Evolutionary conservation across 1,284 basidiomycete species (phyloP), one percentile per base, ranked within the genome.

Genomic region (Irpex lacteus): DNA sequence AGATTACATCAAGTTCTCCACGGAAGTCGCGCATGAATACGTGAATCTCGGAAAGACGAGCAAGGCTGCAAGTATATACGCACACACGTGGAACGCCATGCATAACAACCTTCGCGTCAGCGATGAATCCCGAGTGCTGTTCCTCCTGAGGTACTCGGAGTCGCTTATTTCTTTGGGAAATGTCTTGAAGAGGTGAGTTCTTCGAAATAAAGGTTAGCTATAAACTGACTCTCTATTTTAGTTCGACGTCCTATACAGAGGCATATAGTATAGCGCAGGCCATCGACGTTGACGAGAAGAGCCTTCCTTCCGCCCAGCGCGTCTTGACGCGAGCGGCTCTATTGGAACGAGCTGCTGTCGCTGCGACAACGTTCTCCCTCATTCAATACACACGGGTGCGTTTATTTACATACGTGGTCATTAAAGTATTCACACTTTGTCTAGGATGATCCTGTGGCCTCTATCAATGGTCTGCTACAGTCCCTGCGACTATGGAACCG

Each of bases 401-500:
- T 74, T 11, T 63, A 56, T n/a, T 40, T 5, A 26, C 47, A 21
- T 0, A 26, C 60, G 64, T 62, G 54, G 15, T 15, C 38, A 21
- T 56, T 59, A 58, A 38, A 11, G 38, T 56, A 18, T 59, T 37
- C 38, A 52, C 19, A 9, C 11, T 4, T 32, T 21, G 11, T 61
- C 3, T 70, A 96, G 93, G 87, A 89, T 55, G 87, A 96, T 61
- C 78, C 87, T 0, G 78, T 84, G 0, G 75, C 80, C 0, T 85
- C 89, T 0, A 73, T 95, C 15, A 80, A 83, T 26, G 84, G 84
- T 15, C 80, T 91, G 61, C 78, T 91, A 8, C 90, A 92, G 67
- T 85, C 91, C 0, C 81, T 95, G 65, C 85, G 95, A 3, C 77
- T 96, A 0, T 94, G 88, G 84, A 91, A 91, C 68, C 86, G 93